Base-by-base conservation (phyloP, 2,329 filamentous ascomycete genomes). In the Aspergillus awamori region DNA sequence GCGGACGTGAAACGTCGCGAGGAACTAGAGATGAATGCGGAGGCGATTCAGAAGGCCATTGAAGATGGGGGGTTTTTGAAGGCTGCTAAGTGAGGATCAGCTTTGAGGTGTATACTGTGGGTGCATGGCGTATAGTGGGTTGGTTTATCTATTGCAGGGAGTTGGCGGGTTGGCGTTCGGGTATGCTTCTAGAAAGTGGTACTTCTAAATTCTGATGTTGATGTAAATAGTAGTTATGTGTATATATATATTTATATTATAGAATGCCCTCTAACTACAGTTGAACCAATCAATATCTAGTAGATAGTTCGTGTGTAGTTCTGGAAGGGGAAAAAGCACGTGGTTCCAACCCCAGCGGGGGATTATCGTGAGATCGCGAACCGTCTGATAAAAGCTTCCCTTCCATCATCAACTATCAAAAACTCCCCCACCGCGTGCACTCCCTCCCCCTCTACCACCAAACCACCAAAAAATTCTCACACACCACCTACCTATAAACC, bases 11-110 rank as follows among this genome's bases (percentile, higher is more conserved):
- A 79, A 69, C 70, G 78, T 62, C 69, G 77, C 62, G 68, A 79
- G 74, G 73, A 75, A 63, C 73, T 82, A 33, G 83, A 85, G 63
- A 74, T 76, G 54, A 78, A 82, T 67, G 81, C 80, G 8, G 74
- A 68, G 57, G 77, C 73, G n/a, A 80, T 86, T 4, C 77, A 79
- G 51, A 76, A 78, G 58, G 73, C 79, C 15, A 67, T 85, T 57
- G 73, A 77, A 26, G 71, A 74, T 13, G 70, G 69, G 22, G 66
- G 59, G 2, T 52, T 74, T 10, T 58, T 70, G 43, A 73, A 73
- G 59, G 60, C 69, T 48, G 43, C 58, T 17, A 63, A 63, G 38
- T 57, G 57, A 49, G 53, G 6, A 52, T 2, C 1, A 13, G 20
- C 28, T 43, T 45, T n/a, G 49, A 8, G 33, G 36, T 3, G 8